These are phyloP conservation scores for Simmondsia chinensis DNA, from an alignment of 148 eudicot species.

Conservation along the genomic window DNA sequence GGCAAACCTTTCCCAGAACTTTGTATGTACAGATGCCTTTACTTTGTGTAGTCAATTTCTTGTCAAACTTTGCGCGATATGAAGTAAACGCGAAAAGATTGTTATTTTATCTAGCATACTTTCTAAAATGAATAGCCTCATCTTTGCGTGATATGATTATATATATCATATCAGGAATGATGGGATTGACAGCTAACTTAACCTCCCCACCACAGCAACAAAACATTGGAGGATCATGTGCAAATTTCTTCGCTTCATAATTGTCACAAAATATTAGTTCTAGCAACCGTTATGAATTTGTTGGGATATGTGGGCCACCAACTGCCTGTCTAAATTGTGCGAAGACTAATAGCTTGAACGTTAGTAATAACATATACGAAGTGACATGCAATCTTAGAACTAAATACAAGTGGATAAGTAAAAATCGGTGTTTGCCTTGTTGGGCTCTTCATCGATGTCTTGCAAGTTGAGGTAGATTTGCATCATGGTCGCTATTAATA, in stretches of 20 bases:
- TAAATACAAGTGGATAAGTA: no score
- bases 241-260: not conserved
- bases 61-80: slow-evolving; percentile 8
- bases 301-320: no score
- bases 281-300: no score
- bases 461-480: no score
- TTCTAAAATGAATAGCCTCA: not conserved
- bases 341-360: no score
- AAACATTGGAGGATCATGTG: not conserved
- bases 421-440: no score
- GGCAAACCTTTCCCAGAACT: slow-evolving; percentile 4
- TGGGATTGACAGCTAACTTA: not conserved
- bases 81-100: not conserved
- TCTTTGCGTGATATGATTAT: not conserved
- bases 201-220: not conserved
- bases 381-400: no score
- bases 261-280: not conserved
- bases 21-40: slow-evolving; percentile 2
- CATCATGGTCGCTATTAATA: no score
- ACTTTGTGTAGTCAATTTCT: not conserved
- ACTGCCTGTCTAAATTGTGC: no score
- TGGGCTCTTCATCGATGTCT: no score
- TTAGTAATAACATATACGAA: no score
- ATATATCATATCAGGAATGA: not conserved
- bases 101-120: not conserved